These are phyloP conservation scores for Solanum microdontum DNA, from an alignment of 257 asterid species.

Conservation along the genomic window DNA sequence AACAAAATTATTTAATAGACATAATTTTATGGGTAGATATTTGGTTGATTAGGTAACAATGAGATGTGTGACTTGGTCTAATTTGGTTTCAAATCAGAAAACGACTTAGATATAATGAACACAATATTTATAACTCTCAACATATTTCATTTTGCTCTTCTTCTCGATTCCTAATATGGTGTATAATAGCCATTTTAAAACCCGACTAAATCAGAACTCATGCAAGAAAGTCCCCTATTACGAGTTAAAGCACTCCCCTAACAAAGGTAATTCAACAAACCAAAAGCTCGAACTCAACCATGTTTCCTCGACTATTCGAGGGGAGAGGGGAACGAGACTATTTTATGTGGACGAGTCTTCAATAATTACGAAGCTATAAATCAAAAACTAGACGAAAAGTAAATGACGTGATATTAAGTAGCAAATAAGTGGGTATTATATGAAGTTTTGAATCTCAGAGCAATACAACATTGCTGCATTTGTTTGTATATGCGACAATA, in stretches of 20 bases:
- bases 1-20: not conserved
- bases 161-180: not conserved
- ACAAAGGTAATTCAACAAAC: not conserved
- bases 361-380: not conserved
- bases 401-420: not conserved
- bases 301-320: not conserved
- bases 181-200: not conserved
- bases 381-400: not conserved
- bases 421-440: not conserved
- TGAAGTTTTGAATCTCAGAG: not conserved
- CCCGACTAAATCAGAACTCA: not conserved
- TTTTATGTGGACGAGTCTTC: not conserved
- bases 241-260: not conserved
- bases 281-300: not conserved
- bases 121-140: no score
- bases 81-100: no score
- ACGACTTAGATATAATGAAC: not conserved
- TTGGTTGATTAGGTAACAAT: not conserved
- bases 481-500: not conserved
- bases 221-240: fast-evolving
- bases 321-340: not conserved
- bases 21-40: not conserved
- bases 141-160: no score
- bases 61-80: no score
- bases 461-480: not conserved